Percentiles rank a stretch among this genome's conserved stretches.
Evolutionary conservation across 208 protist genomes (phyloP).

Genomic region (Acanthamoeba sp.): DNA sequence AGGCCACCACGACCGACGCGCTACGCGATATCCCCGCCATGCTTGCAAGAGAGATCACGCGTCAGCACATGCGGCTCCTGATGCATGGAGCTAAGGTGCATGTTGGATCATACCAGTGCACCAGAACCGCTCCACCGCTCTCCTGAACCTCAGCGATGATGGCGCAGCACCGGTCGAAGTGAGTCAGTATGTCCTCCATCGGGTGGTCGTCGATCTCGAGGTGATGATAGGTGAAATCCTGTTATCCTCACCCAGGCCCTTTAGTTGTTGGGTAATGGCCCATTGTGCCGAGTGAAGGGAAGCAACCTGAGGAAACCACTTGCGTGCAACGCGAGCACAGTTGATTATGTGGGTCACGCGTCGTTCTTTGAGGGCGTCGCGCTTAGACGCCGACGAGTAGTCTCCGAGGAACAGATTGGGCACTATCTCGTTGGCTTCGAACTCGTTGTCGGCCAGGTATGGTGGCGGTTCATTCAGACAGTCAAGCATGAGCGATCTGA

Average conservation of each 20-base stretch:
- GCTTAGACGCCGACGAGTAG: background rate
- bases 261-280: too few relatives aligned
- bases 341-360: slow-evolving; percentile 1
- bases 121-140: background rate
- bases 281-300: background rate
- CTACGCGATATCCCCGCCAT: slow-evolving; percentile 29
- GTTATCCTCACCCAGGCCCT: too few relatives aligned
- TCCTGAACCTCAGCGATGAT: background rate
- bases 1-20: background rate
- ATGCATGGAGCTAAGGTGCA: background rate
- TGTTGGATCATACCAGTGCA: background rate
- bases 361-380: background rate
- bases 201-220: slow-evolving; percentile 20
- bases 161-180: slow-evolving; percentile 5
- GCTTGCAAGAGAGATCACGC: background rate
- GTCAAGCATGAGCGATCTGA: slow-evolving; percentile 45
- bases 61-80: too few relatives aligned
- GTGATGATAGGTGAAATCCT: slow-evolving; percentile 10
- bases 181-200: background rate
- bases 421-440: background rate
- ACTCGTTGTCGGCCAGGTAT: background rate
- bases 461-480: background rate
- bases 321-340: background rate
- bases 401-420: slow-evolving; percentile 2
- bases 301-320: slow-evolving; percentile 9